Percentiles rank a stretch among this genome's conserved stretches.
Conservation (phyloP, 2,329 filamentous ascomycete genomes). For the Epichloe hybrida region DNA sequence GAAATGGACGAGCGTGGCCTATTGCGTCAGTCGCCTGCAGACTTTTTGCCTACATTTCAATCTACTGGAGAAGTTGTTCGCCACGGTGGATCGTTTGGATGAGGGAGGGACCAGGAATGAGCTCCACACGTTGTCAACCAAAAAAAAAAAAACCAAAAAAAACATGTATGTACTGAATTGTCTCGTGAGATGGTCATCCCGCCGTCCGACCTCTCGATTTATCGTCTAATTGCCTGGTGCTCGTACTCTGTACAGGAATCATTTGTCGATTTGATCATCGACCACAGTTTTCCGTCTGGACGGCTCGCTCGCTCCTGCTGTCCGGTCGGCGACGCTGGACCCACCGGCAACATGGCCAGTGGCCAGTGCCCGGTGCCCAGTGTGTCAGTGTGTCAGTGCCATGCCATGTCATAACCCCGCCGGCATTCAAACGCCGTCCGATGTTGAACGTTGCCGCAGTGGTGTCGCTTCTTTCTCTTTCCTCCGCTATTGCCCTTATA, state of each 20-base stretch:
- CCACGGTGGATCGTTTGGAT: not conserved
- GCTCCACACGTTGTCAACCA: conserved; percentile 4
- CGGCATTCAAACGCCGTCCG: conserved; percentile 1
- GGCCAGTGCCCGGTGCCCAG: not conserved
- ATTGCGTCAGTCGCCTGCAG: conserved; percentile 7
- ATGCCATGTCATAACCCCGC: conserved; percentile 22
- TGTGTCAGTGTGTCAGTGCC: not conserved
- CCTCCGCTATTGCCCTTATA: conserved; percentile 13
- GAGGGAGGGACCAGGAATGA: too few relatives aligned
- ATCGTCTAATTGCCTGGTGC: not conserved
- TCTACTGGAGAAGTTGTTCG: not conserved
- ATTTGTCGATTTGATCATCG: too few relatives aligned
- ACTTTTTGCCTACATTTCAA: not conserved
- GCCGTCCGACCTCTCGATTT: not conserved
- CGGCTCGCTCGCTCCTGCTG: not conserved
- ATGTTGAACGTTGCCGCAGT: not conserved
- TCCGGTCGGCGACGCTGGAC: conserved; percentile 4
- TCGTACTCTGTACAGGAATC: not conserved
- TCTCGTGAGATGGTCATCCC: not conserved
- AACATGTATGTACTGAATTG: not conserved
- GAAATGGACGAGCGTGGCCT: too few relatives aligned
- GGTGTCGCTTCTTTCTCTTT: conserved; percentile 6
- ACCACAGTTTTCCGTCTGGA: too few relatives aligned
- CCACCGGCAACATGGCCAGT: conserved; percentile 1
- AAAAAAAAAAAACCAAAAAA: conserved; percentile 1